Evolutionary conservation across 495 filamentous ascomycete genomes (phyloP), one percentile per base, ranked within the genome.

Genomic region (Amniculicola lignicola): DNA sequence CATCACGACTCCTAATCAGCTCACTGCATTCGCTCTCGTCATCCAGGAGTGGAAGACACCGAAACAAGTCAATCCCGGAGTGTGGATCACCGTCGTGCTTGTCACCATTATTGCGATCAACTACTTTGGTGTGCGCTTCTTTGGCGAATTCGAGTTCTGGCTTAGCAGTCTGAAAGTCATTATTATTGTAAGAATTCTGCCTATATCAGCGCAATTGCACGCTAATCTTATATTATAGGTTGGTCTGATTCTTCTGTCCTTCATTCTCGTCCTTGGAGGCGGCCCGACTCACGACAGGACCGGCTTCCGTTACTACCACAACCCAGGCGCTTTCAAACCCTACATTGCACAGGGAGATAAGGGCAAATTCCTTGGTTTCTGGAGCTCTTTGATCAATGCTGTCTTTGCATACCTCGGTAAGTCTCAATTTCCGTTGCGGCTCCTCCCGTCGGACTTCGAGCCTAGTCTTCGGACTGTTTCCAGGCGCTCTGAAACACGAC

Each of bases 141-240:
- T 89, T 53, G 88, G 88, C 33, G 88, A 92, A 70, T 80, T 87
- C 54, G 87, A 92, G 64, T 92, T 90, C 68, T 89, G 85, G 86
- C 81, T 91, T 40, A 85, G 81, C 2, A 57, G 49, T 41, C 50
- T 71, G 38, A 69, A 69, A 35, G 62, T 69, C 42, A n/a, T 66
- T 16, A 59, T 68, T 35, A 59, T 72, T 48, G 51, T 51, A 51
- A 27, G 48, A 2, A 10, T 16, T 21, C n/a, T 23, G 4, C 9
- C 9, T 2, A n/a, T 19, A n/a, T 29, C 12, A 14, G 14, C 27
- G 10, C 14, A 38, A 18, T 27, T 5, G 7, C 19, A 16, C 12
- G 22, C 19, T 38, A 38, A 27, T 14, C 16, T n/a, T 1, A 11
- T 19, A 3, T 2, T 18, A 6, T 29, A 51, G 48, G 48, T 61